Evolutionary conservation across 2,329 filamentous ascomycete genomes (phyloP), one percentile per base, ranked within the genome.

Genomic region (Ramichloridium luteum): DNA sequence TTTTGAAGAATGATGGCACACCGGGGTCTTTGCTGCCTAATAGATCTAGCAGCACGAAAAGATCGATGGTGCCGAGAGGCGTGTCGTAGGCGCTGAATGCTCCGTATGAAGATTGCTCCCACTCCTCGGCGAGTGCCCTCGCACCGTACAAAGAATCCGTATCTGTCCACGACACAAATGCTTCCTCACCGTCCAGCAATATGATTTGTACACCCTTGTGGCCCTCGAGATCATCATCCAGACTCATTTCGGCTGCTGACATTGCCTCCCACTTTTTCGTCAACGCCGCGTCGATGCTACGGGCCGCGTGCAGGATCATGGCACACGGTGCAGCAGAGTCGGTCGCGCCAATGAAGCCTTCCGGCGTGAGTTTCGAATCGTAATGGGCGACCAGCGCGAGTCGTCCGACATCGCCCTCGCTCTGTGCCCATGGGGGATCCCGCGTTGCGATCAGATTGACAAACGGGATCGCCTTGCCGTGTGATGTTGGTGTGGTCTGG

Each of bases 291-390:
- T 96, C 86, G 27, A 98, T 72, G 41, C 74, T 81, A 43, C 77
- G 68, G 39, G 86, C 82, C 9, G 79, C 74, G 54, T 93, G 82
- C 72, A 98, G 70, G 36, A 98, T 67, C 68, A 96, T 85, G 0
- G 90, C 90, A 56, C 88, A 96, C 6, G 90, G 86, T 12, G 82
- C 90, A 1, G 90, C 90, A 47, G 84, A 93, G 53, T 98, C 90
- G 10, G 75, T 92, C 1, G 88, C 90, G 1, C 90, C 90, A 36
- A 98, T 80, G 54, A 98, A 98, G 1, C 85, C 88, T 38, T 76
- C 62, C 0, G 86, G 88, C 15, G 65, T 65, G 36, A 80, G 68
- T 58, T 93, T 80, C 53, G 77, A 86, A 49, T 98, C 90, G 55
- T 93, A 96, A 54, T 98, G 90, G 25, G 90, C 90, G 5, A 88